Evolutionary conservation across 768 basidiomycete species (phyloP), one percentile per base, ranked within the genome.

Genomic region (Glaciozyma martinii): DNA sequence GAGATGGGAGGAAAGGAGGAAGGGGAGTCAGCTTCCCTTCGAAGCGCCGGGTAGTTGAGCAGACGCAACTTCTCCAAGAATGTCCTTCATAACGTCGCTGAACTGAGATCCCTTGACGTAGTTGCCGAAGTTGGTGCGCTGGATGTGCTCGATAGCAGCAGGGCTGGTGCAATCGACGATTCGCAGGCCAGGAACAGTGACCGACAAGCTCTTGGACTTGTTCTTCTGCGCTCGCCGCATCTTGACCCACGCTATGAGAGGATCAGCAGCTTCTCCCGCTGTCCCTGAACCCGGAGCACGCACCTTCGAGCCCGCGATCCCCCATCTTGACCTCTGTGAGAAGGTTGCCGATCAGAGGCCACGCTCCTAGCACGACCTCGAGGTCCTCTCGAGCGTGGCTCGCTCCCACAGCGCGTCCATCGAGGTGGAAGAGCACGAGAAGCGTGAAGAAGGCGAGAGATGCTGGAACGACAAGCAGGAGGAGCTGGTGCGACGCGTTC

Each of bases 101-200:
- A 64, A 61, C 13, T 13, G 37, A 0, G 40, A 21, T 19, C 68
- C 68, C 32, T 69, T 69, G 6, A 44, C 56, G 42, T 60, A 69
- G 61, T 66, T 69, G 2, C 3, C 0, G 27, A 69, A 69, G 33
- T 61, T 62, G 40, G 61, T 62, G 18, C 43, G 44, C 44, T 69
- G 68, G 1, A 69, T 42, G 32, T 60, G 56, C 53, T 65, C 68
- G 50, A 69, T 61, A 21, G 49, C n/a, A 42, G 61, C 65, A 47
- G 32, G 18, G n/a, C 5, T n/a, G 18, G 2, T 0, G 25, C 60
- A 63, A 25, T 56, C 59, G 43, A 56, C 52, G 8, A 29, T 37
- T 37, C 61, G 63, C 1, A 65, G 30, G 27, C 56, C 47, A 47
- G 55, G 60, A 40, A 65, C 46, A 13, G 54, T 29, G 56, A 61